Percentiles rank a stretch among this genome's conserved stretches.
phyloP scores from a whole-genome alignment of 139 green algal species.

The Chlamydomonas sphaeroides region DNA sequence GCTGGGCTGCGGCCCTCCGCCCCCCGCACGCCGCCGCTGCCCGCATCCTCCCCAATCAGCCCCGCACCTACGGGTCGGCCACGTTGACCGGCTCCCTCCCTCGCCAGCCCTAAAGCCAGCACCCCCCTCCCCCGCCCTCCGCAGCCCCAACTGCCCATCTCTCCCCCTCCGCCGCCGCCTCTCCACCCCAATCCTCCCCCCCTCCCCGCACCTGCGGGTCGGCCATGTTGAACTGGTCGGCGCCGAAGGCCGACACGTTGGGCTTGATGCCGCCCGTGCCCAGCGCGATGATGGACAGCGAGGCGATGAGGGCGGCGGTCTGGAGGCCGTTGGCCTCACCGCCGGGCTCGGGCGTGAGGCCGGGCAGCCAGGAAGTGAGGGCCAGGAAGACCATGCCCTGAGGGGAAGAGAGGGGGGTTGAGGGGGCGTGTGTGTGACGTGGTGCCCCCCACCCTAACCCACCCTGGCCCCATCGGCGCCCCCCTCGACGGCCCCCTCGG shows the following conservation, averaged over 20 bases:
- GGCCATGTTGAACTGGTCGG: slow-evolving; percentile 95
- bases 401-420: not conserved
- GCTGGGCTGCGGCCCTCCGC: no score
- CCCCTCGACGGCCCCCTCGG: no score
- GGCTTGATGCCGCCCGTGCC: slow-evolving; percentile 98
- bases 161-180: not conserved
- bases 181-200: not conserved
- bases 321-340: slow-evolving; percentile 63
- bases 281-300: slow-evolving; percentile 89
- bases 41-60: no score
- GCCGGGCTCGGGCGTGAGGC: slow-evolving; percentile 56
- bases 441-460: no score
- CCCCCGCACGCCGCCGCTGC: no score
- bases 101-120: not conserved
- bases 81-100: no score
- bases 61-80: no score
- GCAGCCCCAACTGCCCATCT: not conserved
- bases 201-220: slow-evolving; percentile 61
- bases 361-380: slow-evolving; percentile 58
- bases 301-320: slow-evolving; percentile 67
- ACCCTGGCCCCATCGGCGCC: no score
- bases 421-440: not conserved
- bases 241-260: slow-evolving; percentile 96
- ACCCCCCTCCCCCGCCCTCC: no score
- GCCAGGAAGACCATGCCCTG: slow-evolving; percentile 84